phyloP scores from a whole-genome alignment of 1,139 yeast genomes.

The Yamadazyma diddensiae region DNA sequence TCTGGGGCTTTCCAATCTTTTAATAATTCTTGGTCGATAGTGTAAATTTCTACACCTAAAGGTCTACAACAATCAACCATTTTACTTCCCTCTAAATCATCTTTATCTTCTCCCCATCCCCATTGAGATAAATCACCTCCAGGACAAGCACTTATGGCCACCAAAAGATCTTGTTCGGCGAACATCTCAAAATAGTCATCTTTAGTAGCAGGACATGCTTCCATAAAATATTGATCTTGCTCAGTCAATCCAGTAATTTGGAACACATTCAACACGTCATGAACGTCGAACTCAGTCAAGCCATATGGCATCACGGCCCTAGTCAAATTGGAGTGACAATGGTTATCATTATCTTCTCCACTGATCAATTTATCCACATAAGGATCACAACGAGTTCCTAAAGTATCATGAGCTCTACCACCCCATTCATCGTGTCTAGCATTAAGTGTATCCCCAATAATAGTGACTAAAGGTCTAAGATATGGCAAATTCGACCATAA shows the following conservation, averaged over 20 bases:
- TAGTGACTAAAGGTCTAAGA: conserved; percentile 60
- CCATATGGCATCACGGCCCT: conserved; percentile 60
- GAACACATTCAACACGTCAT: conserved; percentile 67
- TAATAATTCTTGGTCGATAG: conserved; percentile 41
- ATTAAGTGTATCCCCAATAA: conserved; percentile 55
- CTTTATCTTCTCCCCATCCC: conserved; percentile 66
- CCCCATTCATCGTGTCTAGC: conserved; percentile 64
- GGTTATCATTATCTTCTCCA: conserved; percentile 63
- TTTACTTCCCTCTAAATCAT: conserved; percentile 37
- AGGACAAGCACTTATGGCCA: conserved; percentile 68
- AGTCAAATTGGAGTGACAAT: conserved; percentile 63
- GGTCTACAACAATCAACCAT: conserved; percentile 66
- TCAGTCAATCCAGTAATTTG: conserved; percentile 68
- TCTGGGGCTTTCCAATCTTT: conserved; percentile 51
- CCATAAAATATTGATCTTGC: conserved; percentile 68
- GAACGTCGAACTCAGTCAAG: conserved; percentile 63
- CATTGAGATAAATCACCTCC: conserved; percentile 68
- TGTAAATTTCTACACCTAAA: conserved; percentile 58
- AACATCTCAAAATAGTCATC: conserved; percentile 64
- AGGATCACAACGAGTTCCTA: conserved; percentile 70
- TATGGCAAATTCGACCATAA: conserved; percentile 65
- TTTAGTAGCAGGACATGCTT: conserved; percentile 58
- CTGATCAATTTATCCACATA: conserved; percentile 62
- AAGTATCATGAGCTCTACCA: conserved; percentile 62
- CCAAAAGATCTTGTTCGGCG: conserved; percentile 63